Evolutionary conservation across 106 monocot genomes (phyloP).

Genomic region (Gastrodia elata): DNA sequence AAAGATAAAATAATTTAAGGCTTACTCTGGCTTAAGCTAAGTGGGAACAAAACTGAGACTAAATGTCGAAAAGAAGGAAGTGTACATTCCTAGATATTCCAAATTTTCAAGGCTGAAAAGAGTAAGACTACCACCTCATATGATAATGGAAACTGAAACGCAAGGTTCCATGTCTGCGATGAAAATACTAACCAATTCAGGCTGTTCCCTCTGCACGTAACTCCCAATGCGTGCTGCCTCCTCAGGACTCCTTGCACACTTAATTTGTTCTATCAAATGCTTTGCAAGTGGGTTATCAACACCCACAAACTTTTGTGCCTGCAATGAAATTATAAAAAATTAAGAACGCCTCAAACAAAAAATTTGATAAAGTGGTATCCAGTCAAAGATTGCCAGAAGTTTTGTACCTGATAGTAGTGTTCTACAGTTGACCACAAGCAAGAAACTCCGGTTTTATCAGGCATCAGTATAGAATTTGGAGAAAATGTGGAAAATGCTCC

Average conservation of each 20-base stretch:
- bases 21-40: too few relatives aligned
- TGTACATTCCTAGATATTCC: not conserved
- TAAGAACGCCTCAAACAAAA: too few relatives aligned
- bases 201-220: conserved; percentile 59
- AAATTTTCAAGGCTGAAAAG: not conserved
- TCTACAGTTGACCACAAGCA: conserved; percentile 73
- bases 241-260: conserved; percentile 76
- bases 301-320: conserved; percentile 84
- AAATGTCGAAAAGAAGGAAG: not conserved
- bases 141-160: not conserved
- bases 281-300: conserved; percentile 43
- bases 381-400: not conserved
- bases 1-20: not conserved
- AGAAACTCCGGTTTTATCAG: conserved; percentile 57
- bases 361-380: too few relatives aligned
- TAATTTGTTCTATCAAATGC: conserved; percentile 56
- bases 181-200: conserved; percentile 56
- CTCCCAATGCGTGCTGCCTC: conserved; percentile 89
- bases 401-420: conserved; percentile 87
- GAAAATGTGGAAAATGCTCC: conserved; percentile 96
- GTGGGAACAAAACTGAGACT: not conserved
- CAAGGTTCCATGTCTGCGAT: not conserved
- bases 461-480: conserved; percentile 63
- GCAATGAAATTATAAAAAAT: too few relatives aligned
- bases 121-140: not conserved